These are phyloP conservation scores for Blastocystis sp. DNA, from an alignment of 352 stramenopile species.

Conservation along the genomic window DNA sequence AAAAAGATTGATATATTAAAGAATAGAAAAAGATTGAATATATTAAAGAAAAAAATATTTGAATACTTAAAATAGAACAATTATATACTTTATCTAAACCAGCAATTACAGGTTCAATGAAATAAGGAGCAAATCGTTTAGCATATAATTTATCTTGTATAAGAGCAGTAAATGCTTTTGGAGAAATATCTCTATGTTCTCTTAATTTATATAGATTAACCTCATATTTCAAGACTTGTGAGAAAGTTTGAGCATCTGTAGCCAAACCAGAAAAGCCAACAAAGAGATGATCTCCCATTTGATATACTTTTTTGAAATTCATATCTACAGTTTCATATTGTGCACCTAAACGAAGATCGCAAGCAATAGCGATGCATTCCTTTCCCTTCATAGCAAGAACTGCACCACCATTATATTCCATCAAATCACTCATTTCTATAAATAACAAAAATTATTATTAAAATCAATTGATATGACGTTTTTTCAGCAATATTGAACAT, in stretches of 20 bases:
- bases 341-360: conserved; percentile 78
- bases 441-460: conserved; percentile 33
- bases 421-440: conserved; percentile 49
- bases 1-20: no score
- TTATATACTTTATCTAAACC: conserved; percentile 55
- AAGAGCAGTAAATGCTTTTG: conserved; percentile 79
- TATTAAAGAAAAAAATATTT: no score
- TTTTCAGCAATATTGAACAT: background rate
- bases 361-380: conserved; percentile 92
- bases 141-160: conserved; percentile 89
- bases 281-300: conserved; percentile 79
- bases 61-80: no score
- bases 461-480: background rate
- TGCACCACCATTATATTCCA: conserved; percentile 90
- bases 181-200: conserved; percentile 92
- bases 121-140: conserved; percentile 95
- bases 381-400: conserved; percentile 97
- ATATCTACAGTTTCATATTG: conserved; percentile 83
- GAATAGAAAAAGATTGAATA: no score
- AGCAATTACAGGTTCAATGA: conserved; percentile 87
- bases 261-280: conserved; percentile 84
- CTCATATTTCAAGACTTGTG: conserved; percentile 62
- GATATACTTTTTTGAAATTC: conserved; percentile 95
- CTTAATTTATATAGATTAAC: conserved; percentile 91
- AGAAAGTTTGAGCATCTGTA: conserved; percentile 88